These are phyloP conservation scores for Sistotremastrum suecicum DNA, from an alignment of 768 basidiomycete genomes.

Conservation along the genomic window DNA sequence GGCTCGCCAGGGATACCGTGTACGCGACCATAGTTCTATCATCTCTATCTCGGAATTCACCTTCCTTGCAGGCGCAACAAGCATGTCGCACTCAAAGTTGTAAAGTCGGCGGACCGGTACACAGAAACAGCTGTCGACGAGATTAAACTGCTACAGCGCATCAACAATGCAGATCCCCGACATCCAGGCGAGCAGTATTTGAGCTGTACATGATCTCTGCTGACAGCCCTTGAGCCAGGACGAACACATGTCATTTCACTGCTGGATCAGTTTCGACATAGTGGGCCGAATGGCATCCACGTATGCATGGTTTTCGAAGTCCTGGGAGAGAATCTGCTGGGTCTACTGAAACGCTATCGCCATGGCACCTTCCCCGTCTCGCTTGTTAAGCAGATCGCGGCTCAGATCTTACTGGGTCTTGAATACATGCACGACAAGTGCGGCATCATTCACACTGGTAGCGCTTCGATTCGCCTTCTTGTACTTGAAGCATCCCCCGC, in stretches of 20 bases:
- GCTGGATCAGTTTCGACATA: constrained; percentile 19
- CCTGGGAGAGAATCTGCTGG: not conserved
- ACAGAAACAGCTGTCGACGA: constrained; percentile 33
- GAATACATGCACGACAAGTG: constrained; percentile 24
- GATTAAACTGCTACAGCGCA: constrained; percentile 22
- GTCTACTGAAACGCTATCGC: not conserved
- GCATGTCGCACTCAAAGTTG: constrained; percentile 2
- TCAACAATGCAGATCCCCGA: constrained; percentile 24
- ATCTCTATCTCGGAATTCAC: constrained; percentile 7
- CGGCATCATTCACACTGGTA: constrained; percentile 23
- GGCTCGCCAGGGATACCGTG: constrained; percentile 9
- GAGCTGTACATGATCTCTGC: constrained; percentile 22
- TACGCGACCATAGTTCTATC: constrained; percentile 25
- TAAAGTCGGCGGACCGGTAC: constrained; percentile 16
- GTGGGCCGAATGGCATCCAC: constrained; percentile 21
- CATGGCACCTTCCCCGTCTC: constrained; percentile 11
- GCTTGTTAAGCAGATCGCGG: constrained; percentile 25
- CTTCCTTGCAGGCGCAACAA: constrained; percentile 3
- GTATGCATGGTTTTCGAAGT: constrained; percentile 15
- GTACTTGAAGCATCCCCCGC: too few species aligned
- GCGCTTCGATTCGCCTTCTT: too few species aligned
- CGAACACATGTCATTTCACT: constrained; percentile 21
- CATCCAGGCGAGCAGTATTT: constrained; percentile 15
- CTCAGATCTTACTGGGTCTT: constrained; percentile 22
- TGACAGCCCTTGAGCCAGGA: constrained; percentile 19